Evolutionary conservation across 306 rosid species (phyloP).

Genomic region (Medicago lupulina): DNA sequence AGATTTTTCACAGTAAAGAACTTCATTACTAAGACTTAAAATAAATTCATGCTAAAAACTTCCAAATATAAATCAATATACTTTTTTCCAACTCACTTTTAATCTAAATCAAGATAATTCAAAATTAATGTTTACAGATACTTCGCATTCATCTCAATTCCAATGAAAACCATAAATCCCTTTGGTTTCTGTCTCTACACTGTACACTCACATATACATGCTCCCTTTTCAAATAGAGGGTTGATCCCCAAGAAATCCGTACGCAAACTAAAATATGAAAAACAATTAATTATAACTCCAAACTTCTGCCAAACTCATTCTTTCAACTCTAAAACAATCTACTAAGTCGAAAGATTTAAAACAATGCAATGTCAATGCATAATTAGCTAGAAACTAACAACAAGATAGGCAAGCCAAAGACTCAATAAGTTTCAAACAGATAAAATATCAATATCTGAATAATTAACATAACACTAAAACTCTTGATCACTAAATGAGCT

Average conservation of each 20-base stretch:
- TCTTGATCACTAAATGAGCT: not conserved
- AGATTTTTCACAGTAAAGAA: not conserved
- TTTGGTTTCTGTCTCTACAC: not conserved
- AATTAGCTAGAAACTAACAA: not conserved
- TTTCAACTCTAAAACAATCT: not conserved
- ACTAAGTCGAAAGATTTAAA: too few relatives aligned
- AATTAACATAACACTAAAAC: not conserved
- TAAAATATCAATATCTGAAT: not conserved
- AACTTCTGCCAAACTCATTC: not conserved
- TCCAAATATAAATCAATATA: not conserved
- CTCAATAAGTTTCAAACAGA: not conserved
- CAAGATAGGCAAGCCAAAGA: not conserved
- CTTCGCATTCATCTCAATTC: not conserved
- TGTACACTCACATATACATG: not conserved
- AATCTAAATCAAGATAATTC: not conserved
- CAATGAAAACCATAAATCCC: not conserved
- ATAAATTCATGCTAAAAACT: not conserved
- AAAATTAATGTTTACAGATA: not conserved
- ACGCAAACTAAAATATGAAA: not conserved
- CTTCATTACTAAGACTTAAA: not conserved
- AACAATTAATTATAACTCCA: not conserved
- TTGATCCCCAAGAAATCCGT: not conserved
- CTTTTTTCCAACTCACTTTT: not conserved
- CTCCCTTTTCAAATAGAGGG: not conserved
- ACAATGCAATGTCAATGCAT: not conserved